Base-by-base conservation (phyloP, 768 basidiomycete species). In the Auriscalpium orientale region DNA sequence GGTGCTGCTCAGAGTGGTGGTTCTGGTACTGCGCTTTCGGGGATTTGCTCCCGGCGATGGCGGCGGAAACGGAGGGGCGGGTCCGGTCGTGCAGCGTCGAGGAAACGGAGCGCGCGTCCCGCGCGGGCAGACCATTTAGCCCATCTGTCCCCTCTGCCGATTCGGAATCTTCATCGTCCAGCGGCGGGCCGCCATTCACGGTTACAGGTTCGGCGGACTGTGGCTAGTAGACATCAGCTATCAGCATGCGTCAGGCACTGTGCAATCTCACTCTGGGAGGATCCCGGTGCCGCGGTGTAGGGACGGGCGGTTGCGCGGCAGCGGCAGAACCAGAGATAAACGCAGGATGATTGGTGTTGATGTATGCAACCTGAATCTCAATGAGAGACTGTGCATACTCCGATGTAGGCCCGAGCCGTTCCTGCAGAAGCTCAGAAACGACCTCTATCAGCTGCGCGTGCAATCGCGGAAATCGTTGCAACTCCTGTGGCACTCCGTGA, bases 271-370 rank as follows among this genome's bases (percentile, higher is more conserved):
- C 88, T 60, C 81, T 76, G 60, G 79, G 76, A 0, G 77, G 67
- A 49, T 69, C 70, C 21, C 75, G 74, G 63, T 71, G 77, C 46
- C 79, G 75, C 22, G 66, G 63, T 70, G 76, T 65, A 22, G 68
- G 58, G 16, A 69, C 67, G 33, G 73, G 68, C 52, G 81, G 76
- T 61, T 81, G 78, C 51, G 83, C 77, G 56, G 82, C 81, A 10
- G 76, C 67, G 45, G 87, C 81, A 37, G 89, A 89, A 10, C 89
- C 88, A 18, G 87, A 77, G 55, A 95, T 85, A 71, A 98, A 98
- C 35, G 90, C 82, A 7, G 97, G 97, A 68, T 99, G 97, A 69
- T 98, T 98, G 55, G 95, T 98, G 70, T 99, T 99, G 78, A 99
- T 98, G 68, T 99, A 99, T 11, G 97, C 95, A 1, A 93, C 93